These are phyloP conservation scores for Annulohypoxylon nitens DNA, from an alignment of 495 filamentous ascomycete species.

Conservation along the genomic window DNA sequence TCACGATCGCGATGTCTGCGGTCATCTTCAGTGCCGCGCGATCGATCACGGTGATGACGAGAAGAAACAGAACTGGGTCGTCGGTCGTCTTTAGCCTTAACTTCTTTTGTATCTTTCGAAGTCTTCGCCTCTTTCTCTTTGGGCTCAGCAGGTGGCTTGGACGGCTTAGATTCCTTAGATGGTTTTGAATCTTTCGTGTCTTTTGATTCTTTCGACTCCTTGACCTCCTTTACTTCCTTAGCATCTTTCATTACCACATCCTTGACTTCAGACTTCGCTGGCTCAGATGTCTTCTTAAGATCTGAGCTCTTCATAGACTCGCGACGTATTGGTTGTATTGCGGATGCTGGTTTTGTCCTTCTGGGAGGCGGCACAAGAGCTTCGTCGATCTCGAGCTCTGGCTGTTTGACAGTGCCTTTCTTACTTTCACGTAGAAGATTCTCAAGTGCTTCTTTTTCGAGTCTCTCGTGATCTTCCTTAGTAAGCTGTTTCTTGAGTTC, in stretches of 20 bases:
- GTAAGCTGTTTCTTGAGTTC: slow-evolving; percentile 62
- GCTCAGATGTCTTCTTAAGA: slow-evolving; percentile 50
- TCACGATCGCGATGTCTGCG: slow-evolving; percentile 42
- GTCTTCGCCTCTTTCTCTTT: slow-evolving; percentile 51
- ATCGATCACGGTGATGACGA: slow-evolving; percentile 42
- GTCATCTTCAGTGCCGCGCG: slow-evolving; percentile 10
- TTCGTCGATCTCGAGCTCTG: slow-evolving; percentile 66
- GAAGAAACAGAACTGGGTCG: slow-evolving; percentile 52
- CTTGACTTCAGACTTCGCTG: slow-evolving; percentile 50
- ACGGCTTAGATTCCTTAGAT: slow-evolving; percentile 41
- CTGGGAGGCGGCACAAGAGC: slow-evolving; percentile 66
- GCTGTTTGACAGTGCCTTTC: slow-evolving; percentile 57
- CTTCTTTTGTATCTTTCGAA: slow-evolving; percentile 40
- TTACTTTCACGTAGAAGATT: slow-evolving; percentile 69
- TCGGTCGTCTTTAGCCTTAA: slow-evolving; percentile 46
- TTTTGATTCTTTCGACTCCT: slow-evolving; percentile 31
- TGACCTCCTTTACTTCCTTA: slow-evolving; percentile 38
- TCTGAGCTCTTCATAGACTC: slow-evolving; percentile 59
- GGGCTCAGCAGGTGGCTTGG: slow-evolving; percentile 41
- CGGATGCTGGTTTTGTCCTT: slow-evolving; percentile 65
- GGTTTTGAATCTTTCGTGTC: slow-evolving; percentile 31
- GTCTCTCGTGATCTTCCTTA: slow-evolving; percentile 66
- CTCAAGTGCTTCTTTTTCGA: slow-evolving; percentile 67
- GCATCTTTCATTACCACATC: slow-evolving; percentile 42
- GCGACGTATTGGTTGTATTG: slow-evolving; percentile 66